phyloP scores from a whole-genome alignment of 2,329 filamentous ascomycete genomes.

The Incumbomyces lentus region DNA sequence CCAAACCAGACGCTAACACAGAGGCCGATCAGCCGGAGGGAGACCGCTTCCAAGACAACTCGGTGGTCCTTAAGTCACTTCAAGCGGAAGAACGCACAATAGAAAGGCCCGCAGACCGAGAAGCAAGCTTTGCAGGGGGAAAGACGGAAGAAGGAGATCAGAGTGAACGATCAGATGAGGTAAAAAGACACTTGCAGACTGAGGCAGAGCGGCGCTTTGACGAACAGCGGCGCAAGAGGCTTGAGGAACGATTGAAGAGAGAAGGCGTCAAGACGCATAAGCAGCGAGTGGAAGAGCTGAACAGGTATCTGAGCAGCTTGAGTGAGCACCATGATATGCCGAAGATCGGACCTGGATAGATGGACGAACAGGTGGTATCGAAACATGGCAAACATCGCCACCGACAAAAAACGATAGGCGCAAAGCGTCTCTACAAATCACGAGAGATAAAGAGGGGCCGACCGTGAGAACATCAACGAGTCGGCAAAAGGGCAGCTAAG shows the following conservation, averaged over 20 bases:
- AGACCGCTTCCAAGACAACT: slow-evolving; percentile 14
- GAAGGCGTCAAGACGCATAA: slow-evolving; percentile 95
- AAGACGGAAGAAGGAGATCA: slow-evolving; percentile 16
- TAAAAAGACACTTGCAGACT: slow-evolving; percentile 52
- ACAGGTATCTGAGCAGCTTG: slow-evolving; percentile 80
- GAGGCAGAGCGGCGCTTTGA: slow-evolving; percentile 74
- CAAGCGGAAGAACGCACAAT: slow-evolving; percentile 19
- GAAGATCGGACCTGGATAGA: slow-evolving; percentile 21
- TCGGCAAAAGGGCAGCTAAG: too few relatives aligned
- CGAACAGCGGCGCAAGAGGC: slow-evolving; percentile 67
- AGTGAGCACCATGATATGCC: slow-evolving; percentile 97
- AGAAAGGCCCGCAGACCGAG: slow-evolving; percentile 19
- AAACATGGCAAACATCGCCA: too few relatives aligned
- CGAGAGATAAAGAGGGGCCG: neutral
- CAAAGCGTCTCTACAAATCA: neutral
- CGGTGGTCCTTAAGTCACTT: slow-evolving; percentile 17
- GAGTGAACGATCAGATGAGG: slow-evolving; percentile 23
- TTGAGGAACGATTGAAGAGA: slow-evolving; percentile 69
- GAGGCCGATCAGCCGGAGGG: slow-evolving; percentile 1
- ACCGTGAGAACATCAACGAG: too few relatives aligned
- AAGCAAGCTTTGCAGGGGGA: slow-evolving; percentile 22
- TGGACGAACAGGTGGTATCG: too few relatives aligned
- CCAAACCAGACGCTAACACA: slow-evolving; percentile 24
- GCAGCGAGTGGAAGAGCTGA: slow-evolving; percentile 88
- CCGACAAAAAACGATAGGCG: too few relatives aligned